Base-by-base conservation (phyloP, 2,329 filamentous ascomycete genomes). In the Canariomyces notabilis region DNA sequence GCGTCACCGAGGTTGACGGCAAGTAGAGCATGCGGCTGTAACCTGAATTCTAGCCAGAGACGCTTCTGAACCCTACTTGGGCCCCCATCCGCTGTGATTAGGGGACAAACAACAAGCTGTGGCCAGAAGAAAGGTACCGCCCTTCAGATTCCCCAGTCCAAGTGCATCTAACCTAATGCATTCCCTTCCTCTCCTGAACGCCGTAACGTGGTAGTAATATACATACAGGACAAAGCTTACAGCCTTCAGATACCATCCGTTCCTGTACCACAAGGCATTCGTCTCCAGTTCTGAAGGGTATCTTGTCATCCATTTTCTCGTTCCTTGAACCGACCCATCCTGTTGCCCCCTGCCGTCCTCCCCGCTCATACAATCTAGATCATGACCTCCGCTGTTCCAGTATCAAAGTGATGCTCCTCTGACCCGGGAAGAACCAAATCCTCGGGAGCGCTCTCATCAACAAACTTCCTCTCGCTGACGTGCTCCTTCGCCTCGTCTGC, bases 381-480 rank as follows among this genome's bases (percentile, higher is more conserved):
- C 18, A 59, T 44, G 16, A 58, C 50, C 42, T 59, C 55, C 11
- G 51, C 46, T 11, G 38, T 39, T 16, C 41, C 44, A 11, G 44
- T 44, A 12, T 58, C 54, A 22, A 34, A 18, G 6, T 50, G 40
- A 11, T 56, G 52, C 20, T 73, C 74, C 33, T 67, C 65, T 49
- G 65, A 67, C 52, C 69, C 76, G 0, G 86, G 82, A 49, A 87
- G 76, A 51, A 94, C 81, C 42, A 87, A 69, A 67, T 95, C 88
- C 62, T 88, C 83, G 21, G 73, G 70, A 5, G 69, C 76, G 9
- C 74, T 72, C 38, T 87, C 83, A 48, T 88, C 82, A 41, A 91
- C 82, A 68, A 95, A 96, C 62, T 87, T 91, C 58, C 90, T 77
- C 66, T 95, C 88, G 61, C 89, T 95, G 40, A 95, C 82, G 64